phyloP scores from a whole-genome alignment of 306 rosid species.

The Gastrolobium villosum region DNA sequence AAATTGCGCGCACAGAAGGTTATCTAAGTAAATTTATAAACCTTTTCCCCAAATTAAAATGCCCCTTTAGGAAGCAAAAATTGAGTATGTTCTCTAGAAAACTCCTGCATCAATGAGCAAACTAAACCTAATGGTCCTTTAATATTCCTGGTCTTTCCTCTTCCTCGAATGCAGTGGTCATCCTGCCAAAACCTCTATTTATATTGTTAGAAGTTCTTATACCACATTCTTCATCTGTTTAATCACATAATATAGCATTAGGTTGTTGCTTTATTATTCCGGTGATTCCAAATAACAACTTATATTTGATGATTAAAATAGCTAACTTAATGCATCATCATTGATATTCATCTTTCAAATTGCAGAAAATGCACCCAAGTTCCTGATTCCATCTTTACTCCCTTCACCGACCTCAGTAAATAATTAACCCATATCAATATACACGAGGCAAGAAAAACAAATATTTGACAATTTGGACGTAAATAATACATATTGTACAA shows the following conservation, averaged over 20 bases:
- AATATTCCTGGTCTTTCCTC: background rate
- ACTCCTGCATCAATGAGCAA: background rate
- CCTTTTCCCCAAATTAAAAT: no score
- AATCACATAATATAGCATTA: no score
- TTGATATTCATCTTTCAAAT: background rate
- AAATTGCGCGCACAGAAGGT: no score
- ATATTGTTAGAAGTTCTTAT: background rate
- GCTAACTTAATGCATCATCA: no score
- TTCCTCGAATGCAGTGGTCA: background rate
- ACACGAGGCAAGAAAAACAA: background rate
- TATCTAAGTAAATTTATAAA: no score
- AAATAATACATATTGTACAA: background rate
- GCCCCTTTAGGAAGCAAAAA: background rate
- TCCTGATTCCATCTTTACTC: background rate
- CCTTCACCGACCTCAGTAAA: background rate
- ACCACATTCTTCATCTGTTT: no score
- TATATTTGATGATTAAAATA: no score
- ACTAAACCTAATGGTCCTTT: no score
- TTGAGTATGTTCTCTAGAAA: background rate
- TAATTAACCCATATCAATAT: background rate
- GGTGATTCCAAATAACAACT: no score
- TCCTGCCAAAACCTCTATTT: background rate
- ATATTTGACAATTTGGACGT: slow-evolving; percentile 9
- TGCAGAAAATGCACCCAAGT: background rate
- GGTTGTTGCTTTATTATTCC: no score